These are phyloP conservation scores for Oligophagozyma castellii DNA, from an alignment of 1,139 yeast genomes.

Conservation along the genomic window DNA sequence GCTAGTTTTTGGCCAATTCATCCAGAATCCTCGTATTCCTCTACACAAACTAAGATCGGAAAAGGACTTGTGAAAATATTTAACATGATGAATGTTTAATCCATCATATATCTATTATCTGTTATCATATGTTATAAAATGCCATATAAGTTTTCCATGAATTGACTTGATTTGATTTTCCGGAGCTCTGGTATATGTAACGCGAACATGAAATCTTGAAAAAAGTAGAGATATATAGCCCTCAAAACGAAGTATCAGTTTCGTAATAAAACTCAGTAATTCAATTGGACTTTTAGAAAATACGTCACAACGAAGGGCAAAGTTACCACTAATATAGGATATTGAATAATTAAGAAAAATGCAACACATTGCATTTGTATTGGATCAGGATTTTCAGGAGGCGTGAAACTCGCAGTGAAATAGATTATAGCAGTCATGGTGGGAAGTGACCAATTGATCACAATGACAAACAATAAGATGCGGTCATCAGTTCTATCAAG, in stretches of 20 bases:
- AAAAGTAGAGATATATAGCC: not conserved
- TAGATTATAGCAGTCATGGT: constrained; percentile 62
- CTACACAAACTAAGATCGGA: too few species aligned
- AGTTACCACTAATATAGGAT: constrained; percentile 41
- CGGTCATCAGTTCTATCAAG: constrained; percentile 37
- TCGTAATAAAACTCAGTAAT: constrained; percentile 1
- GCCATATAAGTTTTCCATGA: not conserved
- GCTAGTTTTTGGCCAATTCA: too few species aligned
- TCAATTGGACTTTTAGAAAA: constrained; percentile 28
- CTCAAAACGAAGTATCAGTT: not conserved
- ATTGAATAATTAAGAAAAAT: constrained; percentile 46
- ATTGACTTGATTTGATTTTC: not conserved
- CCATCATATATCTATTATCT: too few species aligned
- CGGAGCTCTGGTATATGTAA: not conserved
- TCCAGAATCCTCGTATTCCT: too few species aligned
- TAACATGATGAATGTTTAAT: too few species aligned
- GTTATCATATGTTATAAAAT: not conserved
- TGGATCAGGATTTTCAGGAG: constrained; percentile 42
- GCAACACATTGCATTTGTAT: constrained; percentile 67
- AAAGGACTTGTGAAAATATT: too few species aligned
- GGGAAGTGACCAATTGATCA: constrained; percentile 52
- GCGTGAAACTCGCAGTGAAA: constrained; percentile 64
- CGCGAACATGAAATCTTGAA: too few species aligned
- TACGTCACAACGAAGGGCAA: constrained; percentile 58
- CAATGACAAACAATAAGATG: constrained; percentile 52